Conservation (phyloP, 1,284 basidiomycete species). For the Cryptococcus neoformans region DNA sequence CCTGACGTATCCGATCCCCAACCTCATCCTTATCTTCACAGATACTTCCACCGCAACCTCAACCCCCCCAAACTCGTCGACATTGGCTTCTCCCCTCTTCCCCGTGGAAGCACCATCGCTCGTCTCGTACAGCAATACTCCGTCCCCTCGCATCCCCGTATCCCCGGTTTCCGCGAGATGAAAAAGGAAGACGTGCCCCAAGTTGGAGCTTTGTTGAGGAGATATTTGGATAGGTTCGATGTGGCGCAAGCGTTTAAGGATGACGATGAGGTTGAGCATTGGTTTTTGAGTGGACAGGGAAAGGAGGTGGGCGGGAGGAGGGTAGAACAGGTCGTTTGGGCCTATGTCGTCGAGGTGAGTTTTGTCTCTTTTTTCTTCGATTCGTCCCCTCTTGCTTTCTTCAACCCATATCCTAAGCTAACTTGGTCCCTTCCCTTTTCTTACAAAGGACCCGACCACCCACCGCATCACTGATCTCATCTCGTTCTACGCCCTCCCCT, state of each 20-base stretch:
- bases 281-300: slow-evolving; percentile 82
- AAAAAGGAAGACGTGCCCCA: slow-evolving; percentile 69
- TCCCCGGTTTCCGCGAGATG: slow-evolving; percentile 83
- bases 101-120: slow-evolving; percentile 77
- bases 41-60: slow-evolving; percentile 90
- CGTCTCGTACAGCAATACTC: slow-evolving; percentile 75
- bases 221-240: slow-evolving; percentile 83
- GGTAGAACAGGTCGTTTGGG: slow-evolving; percentile 86
- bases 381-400: background rate
- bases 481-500: slow-evolving; percentile 96
- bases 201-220: slow-evolving; percentile 69
- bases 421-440: background rate
- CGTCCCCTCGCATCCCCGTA: slow-evolving; percentile 54
- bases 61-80: slow-evolving; percentile 92
- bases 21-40: slow-evolving; percentile 30
- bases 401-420: no score
- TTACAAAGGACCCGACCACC: slow-evolving; percentile 67
- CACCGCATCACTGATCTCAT: slow-evolving; percentile 90
- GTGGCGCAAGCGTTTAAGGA: slow-evolving; percentile 70
- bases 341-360: slow-evolving; percentile 90
- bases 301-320: slow-evolving; percentile 58
- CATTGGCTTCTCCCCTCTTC: slow-evolving; percentile 83
- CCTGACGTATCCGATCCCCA: background rate
- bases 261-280: slow-evolving; percentile 79
- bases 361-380: background rate